phyloP scores from a whole-genome alignment of 805 yeast species.

The Candida saitoana region DNA sequence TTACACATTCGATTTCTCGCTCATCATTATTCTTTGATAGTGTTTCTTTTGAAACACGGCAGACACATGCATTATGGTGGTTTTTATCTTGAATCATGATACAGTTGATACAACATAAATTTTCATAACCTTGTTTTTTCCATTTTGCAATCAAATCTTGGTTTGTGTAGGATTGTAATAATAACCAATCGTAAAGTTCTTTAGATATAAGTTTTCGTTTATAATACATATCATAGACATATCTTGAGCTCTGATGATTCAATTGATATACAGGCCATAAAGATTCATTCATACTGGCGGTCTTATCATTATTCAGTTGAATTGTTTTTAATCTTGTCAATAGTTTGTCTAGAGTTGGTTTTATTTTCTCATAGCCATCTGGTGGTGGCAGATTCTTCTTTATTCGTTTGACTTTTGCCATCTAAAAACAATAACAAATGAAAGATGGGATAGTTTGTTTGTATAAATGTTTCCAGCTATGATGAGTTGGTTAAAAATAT shows the following conservation, averaged over 20 bases:
- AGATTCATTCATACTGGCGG: slow-evolving; percentile 51
- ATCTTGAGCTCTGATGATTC: slow-evolving; percentile 73
- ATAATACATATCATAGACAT: slow-evolving; percentile 70
- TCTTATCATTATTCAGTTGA: slow-evolving; percentile 27
- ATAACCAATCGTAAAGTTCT: slow-evolving; percentile 69
- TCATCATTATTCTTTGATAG: slow-evolving; percentile 31
- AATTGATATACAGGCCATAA: slow-evolving; percentile 68
- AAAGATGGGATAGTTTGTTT: neutral
- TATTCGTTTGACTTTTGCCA: slow-evolving; percentile 44
- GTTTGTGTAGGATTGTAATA: slow-evolving; percentile 65
- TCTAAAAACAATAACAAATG: slow-evolving; percentile 12
- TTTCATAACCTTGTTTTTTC: slow-evolving; percentile 83
- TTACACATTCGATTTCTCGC: slow-evolving; percentile 51
- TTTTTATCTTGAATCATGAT: slow-evolving; percentile 59
- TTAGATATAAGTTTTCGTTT: slow-evolving; percentile 62
- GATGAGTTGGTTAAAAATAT: too few relatives aligned
- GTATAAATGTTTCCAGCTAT: too few relatives aligned
- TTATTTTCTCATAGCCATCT: slow-evolving; percentile 65
- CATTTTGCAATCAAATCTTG: slow-evolving; percentile 71
- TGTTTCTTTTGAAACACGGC: slow-evolving; percentile 73
- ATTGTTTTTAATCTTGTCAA: slow-evolving; percentile 53
- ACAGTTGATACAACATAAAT: slow-evolving; percentile 78
- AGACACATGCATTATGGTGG: slow-evolving; percentile 67
- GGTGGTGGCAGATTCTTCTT: slow-evolving; percentile 57
- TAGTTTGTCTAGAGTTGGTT: slow-evolving; percentile 61